phyloP scores from a whole-genome alignment of 768 basidiomycete species.

The Rickenella mellea region DNA sequence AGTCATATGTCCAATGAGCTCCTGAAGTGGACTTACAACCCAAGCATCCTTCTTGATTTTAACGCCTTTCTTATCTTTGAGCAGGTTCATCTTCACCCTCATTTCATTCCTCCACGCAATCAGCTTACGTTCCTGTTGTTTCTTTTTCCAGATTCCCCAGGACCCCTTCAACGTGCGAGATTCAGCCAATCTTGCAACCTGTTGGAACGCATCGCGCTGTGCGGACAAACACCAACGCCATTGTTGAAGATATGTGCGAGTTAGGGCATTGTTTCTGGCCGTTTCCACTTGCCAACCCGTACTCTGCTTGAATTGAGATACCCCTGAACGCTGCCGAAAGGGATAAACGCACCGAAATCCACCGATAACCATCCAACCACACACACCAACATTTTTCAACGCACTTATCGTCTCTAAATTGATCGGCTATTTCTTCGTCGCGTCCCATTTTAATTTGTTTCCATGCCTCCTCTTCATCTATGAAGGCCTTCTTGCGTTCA shows the following conservation, averaged over 20 bases:
- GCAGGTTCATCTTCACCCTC: slow-evolving; percentile 57
- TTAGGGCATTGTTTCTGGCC: slow-evolving; percentile 59
- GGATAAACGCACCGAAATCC: slow-evolving; percentile 55
- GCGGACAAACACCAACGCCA: slow-evolving; percentile 44
- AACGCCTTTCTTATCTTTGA: slow-evolving; percentile 46
- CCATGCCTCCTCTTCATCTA: slow-evolving; percentile 72
- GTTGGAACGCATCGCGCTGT: slow-evolving; percentile 29
- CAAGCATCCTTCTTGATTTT: slow-evolving; percentile 50
- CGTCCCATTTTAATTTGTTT: slow-evolving; percentile 62
- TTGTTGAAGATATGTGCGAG: slow-evolving; percentile 46
- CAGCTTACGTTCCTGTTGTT: slow-evolving; percentile 45
- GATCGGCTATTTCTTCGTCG: slow-evolving; percentile 64
- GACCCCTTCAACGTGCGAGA: slow-evolving; percentile 31
- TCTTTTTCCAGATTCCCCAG: slow-evolving; percentile 44
- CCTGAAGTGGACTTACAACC: slow-evolving; percentile 20
- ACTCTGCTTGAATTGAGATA: too few relatives aligned
- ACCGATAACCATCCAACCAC: slow-evolving; percentile 62
- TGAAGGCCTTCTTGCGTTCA: slow-evolving; percentile 34
- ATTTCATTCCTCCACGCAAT: slow-evolving; percentile 57
- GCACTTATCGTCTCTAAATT: slow-evolving; percentile 52
- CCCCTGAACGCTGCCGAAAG: not conserved
- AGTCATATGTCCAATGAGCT: too few relatives aligned
- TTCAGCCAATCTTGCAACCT: slow-evolving; percentile 35
- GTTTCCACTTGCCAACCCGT: slow-evolving; percentile 50
- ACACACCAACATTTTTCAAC: slow-evolving; percentile 65